phyloP scores from a whole-genome alignment of 1,284 basidiomycete species.

The Meira miltonrushii region DNA sequence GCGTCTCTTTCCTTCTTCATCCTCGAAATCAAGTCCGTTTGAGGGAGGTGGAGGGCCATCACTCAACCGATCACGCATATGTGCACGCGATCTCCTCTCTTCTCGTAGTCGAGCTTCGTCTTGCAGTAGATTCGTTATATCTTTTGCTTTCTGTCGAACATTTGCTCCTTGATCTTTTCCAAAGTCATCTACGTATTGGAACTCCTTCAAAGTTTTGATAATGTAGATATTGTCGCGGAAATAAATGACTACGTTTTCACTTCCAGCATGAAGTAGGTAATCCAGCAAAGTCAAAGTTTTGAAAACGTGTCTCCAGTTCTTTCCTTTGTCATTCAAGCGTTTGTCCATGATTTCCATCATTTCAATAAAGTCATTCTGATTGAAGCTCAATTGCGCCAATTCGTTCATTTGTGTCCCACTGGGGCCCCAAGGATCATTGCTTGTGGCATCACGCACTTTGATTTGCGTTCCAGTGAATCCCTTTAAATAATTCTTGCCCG shows the following conservation, averaged over 20 bases:
- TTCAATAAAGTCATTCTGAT: constrained; percentile 98
- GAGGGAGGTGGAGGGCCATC: constrained; percentile 53
- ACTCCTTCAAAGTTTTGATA: constrained; percentile 98
- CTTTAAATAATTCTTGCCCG: constrained; percentile 50
- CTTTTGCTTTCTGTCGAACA: constrained; percentile 97
- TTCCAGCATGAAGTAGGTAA: constrained; percentile 92
- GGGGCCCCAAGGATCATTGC: constrained; percentile 99
- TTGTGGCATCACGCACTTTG: constrained; percentile 96
- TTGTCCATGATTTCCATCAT: constrained; percentile 99
- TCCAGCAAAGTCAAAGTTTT: constrained; percentile 96
- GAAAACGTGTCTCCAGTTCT: constrained; percentile 99
- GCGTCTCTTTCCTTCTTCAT: constrained; percentile 74
- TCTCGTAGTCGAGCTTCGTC: constrained; percentile 81
- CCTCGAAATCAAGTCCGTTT: constrained; percentile 21
- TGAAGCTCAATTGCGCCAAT: constrained; percentile 92
- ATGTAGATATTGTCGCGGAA: constrained; percentile 95
- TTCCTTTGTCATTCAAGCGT: constrained; percentile 96
- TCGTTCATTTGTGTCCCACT: constrained; percentile 96
- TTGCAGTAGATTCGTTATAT: constrained; percentile 90
- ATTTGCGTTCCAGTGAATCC: constrained; percentile 62
- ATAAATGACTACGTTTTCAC: constrained; percentile 97
- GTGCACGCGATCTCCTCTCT: constrained; percentile 75
- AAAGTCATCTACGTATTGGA: constrained; percentile 92
- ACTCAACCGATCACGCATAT: constrained; percentile 91
- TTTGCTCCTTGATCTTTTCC: constrained; percentile 97